Evolutionary conservation across 169 alveolate genomes (phyloP).

Genomic region (Neospora caninum): DNA sequence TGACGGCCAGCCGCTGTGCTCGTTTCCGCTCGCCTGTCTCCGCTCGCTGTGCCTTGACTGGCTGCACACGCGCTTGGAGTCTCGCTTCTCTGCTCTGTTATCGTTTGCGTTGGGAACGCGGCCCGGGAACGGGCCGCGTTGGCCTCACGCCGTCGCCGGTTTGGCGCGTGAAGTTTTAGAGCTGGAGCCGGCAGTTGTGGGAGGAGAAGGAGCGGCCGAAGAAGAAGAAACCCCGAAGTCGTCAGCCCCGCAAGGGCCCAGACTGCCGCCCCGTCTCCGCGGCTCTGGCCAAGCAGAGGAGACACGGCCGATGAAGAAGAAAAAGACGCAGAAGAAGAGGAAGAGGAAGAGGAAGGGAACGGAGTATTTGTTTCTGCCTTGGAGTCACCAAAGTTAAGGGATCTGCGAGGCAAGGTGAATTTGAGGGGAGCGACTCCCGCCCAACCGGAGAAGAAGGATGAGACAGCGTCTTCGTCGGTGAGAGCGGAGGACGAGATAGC

Average conservation of each 20-base stretch:
- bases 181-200: background rate
- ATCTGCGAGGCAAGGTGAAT: background rate
- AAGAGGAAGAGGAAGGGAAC: background rate
- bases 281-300: background rate
- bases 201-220: background rate
- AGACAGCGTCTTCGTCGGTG: background rate
- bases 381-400: background rate
- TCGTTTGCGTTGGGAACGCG: no score
- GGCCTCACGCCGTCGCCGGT: no score
- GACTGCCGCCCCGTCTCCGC: background rate
- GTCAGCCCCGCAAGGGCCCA: background rate
- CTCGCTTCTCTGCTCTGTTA: no score
- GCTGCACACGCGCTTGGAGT: no score
- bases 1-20: no score
- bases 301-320: background rate
- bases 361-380: no score
- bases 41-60: no score
- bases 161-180: background rate
- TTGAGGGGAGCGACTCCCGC: background rate
- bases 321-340: background rate
- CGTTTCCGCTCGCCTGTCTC: no score
- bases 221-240: background rate
- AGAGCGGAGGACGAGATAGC: background rate
- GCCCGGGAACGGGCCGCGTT: no score
- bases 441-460: constrained; percentile 27